Evolutionary conservation across 2,329 filamentous ascomycete genomes (phyloP), one percentile per base, ranked within the genome.

Genomic region (Ramularia endophylla): DNA sequence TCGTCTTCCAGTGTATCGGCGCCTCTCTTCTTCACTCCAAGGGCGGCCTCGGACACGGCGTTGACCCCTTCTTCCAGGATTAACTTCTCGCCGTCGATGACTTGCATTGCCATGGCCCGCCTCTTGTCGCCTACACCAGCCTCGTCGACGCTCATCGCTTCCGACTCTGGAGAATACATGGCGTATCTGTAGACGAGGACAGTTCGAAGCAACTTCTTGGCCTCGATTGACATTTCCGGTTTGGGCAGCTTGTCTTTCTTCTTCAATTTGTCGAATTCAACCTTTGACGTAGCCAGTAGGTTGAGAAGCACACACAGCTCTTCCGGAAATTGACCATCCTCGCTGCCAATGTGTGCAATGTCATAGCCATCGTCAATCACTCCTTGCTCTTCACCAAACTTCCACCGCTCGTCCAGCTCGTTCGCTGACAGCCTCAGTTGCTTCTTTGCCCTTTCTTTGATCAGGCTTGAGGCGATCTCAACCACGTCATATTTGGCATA

Each of bases 401-500:
- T 57, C 41, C 53, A 51, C 53, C 62, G 45, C n/a, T 43, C 38
- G 5, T 51, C 43, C 3, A 50, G 12, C 1, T 60, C 50, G 17
- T 51, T 36, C 5, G 35, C 41, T 7, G 41, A 25, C 5, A 53
- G 30, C 5, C 41, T 41, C 7, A 46, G 16, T 22, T 44, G 34
- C 8, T 43, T 39, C 27, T 73, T 54, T 6, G 73, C 65, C 1
- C 65, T 62, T 9, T 64, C 47, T 31, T 74, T 64, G 16, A 90
- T 70, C 7, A 78, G 55, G 0, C 71, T 66, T 66, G 82, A 78
- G 0, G 83, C 72, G 25, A 95, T 65, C 60, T 95, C 89, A 1
- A 86, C 83, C 1, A 94, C 86, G 53, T 95, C 87, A 61, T 88
- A 87, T 29, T 81, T 73, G 8, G 79, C 69, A 54, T 95, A 89